Conservation (phyloP, 2,329 filamentous ascomycete species). For the Diplocarpon mali region DNA sequence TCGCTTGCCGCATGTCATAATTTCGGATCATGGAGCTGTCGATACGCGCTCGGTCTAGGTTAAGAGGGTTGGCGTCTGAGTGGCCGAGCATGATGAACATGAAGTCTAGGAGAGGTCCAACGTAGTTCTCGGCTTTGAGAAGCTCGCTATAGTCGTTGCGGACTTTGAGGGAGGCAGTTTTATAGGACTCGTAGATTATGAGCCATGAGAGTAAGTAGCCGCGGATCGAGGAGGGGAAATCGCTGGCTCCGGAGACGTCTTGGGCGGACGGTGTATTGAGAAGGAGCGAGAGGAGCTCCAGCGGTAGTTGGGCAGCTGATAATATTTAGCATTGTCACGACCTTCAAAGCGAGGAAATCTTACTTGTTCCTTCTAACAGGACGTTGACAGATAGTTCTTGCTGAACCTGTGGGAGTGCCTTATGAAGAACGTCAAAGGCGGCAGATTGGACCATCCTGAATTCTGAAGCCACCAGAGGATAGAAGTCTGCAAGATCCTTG, state of each 20-base stretch:
- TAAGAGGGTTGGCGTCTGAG: slow-evolving; percentile 60
- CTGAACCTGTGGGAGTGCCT: slow-evolving; percentile 65
- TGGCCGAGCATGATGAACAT: slow-evolving; percentile 79
- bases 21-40: slow-evolving; percentile 41
- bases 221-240: slow-evolving; percentile 59
- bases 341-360: slow-evolving; percentile 4
- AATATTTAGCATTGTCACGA: slow-evolving; percentile 8
- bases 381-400: slow-evolving; percentile 73
- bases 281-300: slow-evolving; percentile 75
- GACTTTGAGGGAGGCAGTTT: slow-evolving; percentile 67
- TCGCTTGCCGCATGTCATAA: slow-evolving; percentile 42
- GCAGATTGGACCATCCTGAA: slow-evolving; percentile 68
- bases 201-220: slow-evolving; percentile 85
- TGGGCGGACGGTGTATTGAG: slow-evolving; percentile 65
- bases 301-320: slow-evolving; percentile 57
- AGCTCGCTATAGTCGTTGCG: slow-evolving; percentile 70
- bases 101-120: slow-evolving; percentile 63
- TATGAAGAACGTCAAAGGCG: slow-evolving; percentile 70
- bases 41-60: slow-evolving; percentile 58
- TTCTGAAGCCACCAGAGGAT: slow-evolving; percentile 62
- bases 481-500: slow-evolving; percentile 57
- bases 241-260: slow-evolving; percentile 50
- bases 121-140: slow-evolving; percentile 61
- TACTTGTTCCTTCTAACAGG: slow-evolving; percentile 55
- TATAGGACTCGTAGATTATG: slow-evolving; percentile 78